Evolutionary conservation across 2,329 filamentous ascomycete species (phyloP), one percentile per base, ranked within the genome.

Genomic region (Colletotrichum trifolii): DNA sequence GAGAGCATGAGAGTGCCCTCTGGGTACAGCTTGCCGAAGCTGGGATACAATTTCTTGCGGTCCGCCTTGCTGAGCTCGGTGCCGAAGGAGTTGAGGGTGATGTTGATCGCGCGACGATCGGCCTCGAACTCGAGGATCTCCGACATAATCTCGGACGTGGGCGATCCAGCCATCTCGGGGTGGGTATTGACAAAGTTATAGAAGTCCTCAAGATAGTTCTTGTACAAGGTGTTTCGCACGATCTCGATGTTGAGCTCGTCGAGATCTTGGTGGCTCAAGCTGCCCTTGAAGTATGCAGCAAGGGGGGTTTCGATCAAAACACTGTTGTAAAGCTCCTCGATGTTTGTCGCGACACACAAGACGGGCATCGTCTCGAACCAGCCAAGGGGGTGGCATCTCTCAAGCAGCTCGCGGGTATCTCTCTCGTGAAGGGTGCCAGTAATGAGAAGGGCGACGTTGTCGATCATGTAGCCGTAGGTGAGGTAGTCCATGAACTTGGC

Each of bases 281-380:
- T 97, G 72, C 94, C 93, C 82, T 99, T 98, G 87, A 99, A 99
- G 82, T 97, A 99, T 8, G 93, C 90, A 12, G 96, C 96, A 52
- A 99, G 85, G 5, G 96, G 96, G 4, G 96, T 99, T 82, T 99
- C 96, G 71, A 99, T 94, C 70, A 99, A 83, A 15, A 99, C 96
- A 49, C 92, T 96, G 83, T 98, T 99, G 85, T 99, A 99, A 42
- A 99, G 86, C 76, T 99, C 96, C 81, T 99, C 96, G 69, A 98
- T 97, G 78, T 98, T 99, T 54, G 95, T 97, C 38, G 96, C 96
- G 48, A 98, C 95, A 76, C 95, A 98, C 57, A 99, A 91, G 4
- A 97, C 96, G 0, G 96, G 96, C 91, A 99, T 94, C 8, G 96
- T 97, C 84, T 99, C 96, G 77, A 99, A 99, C 94, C 94, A 98